Base-by-base conservation (phyloP, 2,329 filamentous ascomycete genomes). In the Curvularia hawaiiensis region DNA sequence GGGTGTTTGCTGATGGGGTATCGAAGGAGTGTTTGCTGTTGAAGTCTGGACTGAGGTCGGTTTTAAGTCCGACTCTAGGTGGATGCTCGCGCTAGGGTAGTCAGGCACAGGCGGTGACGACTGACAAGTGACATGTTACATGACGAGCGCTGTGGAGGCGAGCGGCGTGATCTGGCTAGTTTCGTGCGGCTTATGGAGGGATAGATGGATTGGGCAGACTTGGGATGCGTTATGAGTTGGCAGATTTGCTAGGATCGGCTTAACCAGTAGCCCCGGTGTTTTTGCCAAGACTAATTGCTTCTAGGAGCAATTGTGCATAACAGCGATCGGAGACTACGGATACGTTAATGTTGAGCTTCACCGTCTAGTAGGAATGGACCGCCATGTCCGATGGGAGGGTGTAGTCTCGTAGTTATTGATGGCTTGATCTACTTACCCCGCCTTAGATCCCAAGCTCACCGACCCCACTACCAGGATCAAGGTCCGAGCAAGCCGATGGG, bases 151-250 rank as follows among this genome's bases (percentile, higher is more conserved):
- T 63, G 62, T 58, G 62, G 61, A 66, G 52, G 58, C 57, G 54
- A 53, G 62, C 54, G 54, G 53, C 59, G 52, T 59, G 62, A 66
- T 67, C 54, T 66, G 70, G 71, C 67, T 73, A 73, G 71, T 60
- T 65, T 63, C 64, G 67, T 66, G 67, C 68, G 60, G 70, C 70
- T 73, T 71, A 68, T 71, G 68, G 66, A 59, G 57, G 60, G 63
- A 60, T 59, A 49, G 61, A 58, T 60, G 63, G 62, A 70, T 72
- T 69, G 67, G 67, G 62, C 63, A 63, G 67, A 61, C 65, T 59
- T 52, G 56, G 58, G 64, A 69, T 74, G 73, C 73, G 71, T 64
- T 66, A 69, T 75, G 72, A 72, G 73, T 65, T 75, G 73, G 73
- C 73, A 75, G 47, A 46, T 48, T 67, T 62, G 66, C 69, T 73